phyloP scores from a whole-genome alignment of 176 grass and related monocot genomes.

The Tuctoria greenei region DNA sequence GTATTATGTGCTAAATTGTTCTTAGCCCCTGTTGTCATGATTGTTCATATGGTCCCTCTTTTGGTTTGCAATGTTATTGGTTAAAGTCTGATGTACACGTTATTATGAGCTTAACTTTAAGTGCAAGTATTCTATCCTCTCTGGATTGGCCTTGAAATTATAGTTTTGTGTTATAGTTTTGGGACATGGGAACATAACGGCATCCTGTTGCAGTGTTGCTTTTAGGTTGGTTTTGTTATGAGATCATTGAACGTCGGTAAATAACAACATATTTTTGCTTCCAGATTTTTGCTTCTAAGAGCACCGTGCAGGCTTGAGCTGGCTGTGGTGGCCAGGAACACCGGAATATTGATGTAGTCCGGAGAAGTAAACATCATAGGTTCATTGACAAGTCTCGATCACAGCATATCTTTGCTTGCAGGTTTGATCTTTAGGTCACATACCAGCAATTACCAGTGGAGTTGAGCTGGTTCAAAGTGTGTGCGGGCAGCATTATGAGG shows the following conservation, averaged over 20 bases:
- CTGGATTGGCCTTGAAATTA: neutral
- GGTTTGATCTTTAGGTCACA: neutral
- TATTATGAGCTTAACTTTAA: slow-evolving; percentile 13
- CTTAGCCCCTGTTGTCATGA: slow-evolving; percentile 42
- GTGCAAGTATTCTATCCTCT: neutral
- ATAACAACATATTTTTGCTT: neutral
- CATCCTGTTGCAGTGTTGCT: too few species aligned
- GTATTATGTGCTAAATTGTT: slow-evolving; percentile 48
- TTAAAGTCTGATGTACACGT: slow-evolving; percentile 1
- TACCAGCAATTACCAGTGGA: neutral
- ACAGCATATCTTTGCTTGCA: neutral
- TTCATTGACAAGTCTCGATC: neutral
- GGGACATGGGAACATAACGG: too few species aligned
- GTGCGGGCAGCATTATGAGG: neutral
- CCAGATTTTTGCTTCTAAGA: neutral
- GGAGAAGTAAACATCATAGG: neutral
- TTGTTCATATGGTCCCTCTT: slow-evolving; percentile 45
- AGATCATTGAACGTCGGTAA: too few species aligned
- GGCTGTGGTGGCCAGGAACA: neutral
- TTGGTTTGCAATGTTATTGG: slow-evolving; percentile 42
- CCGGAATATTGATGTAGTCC: neutral
- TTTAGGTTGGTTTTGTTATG: too few species aligned
- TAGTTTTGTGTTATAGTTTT: neutral
- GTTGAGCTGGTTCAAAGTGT: neutral
- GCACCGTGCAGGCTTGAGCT: neutral